Evolutionary conservation across 2,329 filamentous ascomycete species (phyloP).

Genomic region (Trichoderma citrinoviride): DNA sequence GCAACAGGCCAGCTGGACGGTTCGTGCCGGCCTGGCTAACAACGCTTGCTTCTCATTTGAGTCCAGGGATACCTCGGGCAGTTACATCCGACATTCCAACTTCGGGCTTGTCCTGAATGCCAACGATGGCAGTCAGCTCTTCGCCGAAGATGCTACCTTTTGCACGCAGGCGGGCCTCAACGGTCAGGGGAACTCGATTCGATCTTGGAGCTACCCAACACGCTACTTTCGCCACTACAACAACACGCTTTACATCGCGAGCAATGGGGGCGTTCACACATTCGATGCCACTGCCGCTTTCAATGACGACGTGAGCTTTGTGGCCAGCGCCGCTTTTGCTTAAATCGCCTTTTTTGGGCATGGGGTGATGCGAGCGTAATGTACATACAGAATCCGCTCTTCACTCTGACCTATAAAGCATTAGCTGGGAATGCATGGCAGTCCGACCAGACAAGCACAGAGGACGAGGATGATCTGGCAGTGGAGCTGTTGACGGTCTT

Average conservation of each 20-base stretch:
- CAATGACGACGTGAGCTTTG: conserved; percentile 11
- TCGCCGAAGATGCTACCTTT: neutral
- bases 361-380: too few species aligned
- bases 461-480: too few species aligned
- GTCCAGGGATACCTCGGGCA: neutral
- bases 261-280: neutral
- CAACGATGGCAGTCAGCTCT: conserved; percentile 2
- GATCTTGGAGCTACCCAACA: conserved; percentile 3
- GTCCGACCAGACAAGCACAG: too few species aligned
- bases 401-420: too few species aligned
- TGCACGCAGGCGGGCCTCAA: conserved; percentile 6
- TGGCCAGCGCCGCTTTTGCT: neutral
- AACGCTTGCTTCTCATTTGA: conserved; percentile 8
- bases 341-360: neutral
- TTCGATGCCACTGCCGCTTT: neutral
- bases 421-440: too few species aligned
- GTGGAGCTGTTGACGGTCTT: too few species aligned
- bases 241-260: neutral
- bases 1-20: conserved; percentile 5
- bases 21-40: neutral
- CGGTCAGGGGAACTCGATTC: neutral
- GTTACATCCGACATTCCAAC: neutral
- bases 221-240: conserved; percentile 3
- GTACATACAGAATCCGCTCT: too few species aligned
- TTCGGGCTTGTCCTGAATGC: neutral